Conservation (phyloP, 2,329 filamentous ascomycete genomes). For the Sporothrix humicola region DNA sequence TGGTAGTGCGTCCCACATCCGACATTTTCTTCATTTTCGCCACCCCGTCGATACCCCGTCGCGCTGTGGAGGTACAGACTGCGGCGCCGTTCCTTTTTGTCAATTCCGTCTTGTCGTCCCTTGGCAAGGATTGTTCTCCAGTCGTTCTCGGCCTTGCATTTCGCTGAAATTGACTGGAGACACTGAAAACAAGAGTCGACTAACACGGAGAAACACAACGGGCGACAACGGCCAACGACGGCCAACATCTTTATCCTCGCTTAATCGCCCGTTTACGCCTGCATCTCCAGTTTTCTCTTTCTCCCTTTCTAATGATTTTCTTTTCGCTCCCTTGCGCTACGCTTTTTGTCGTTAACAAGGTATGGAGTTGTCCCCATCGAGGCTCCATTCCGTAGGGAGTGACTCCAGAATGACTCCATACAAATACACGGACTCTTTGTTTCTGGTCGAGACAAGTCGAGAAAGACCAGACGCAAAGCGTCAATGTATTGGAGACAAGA, state of each 20-base stretch:
- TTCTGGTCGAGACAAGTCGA: background rate
- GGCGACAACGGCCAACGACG: no score
- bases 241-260: background rate
- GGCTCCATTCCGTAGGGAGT: no score
- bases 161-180: background rate
- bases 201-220: background rate
- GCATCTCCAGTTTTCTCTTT: background rate
- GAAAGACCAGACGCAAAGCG: no score
- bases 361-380: no score
- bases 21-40: constrained; percentile 8
- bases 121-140: background rate
- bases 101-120: background rate
- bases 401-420: background rate
- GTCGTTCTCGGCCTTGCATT: background rate
- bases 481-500: background rate
- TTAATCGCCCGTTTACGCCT: background rate
- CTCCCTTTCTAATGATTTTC: no score
- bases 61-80: background rate
- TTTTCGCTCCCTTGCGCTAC: no score
- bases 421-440: background rate
- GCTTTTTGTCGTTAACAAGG: no score
- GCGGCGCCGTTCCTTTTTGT: background rate
- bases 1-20: background rate
- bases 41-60: background rate
- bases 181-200: background rate